A percentile compares a stretch with the other conserved stretches of the same genome.
Conservation (phyloP, 2,329 filamentous ascomycete species). For the Botrytis fabae region DNA sequence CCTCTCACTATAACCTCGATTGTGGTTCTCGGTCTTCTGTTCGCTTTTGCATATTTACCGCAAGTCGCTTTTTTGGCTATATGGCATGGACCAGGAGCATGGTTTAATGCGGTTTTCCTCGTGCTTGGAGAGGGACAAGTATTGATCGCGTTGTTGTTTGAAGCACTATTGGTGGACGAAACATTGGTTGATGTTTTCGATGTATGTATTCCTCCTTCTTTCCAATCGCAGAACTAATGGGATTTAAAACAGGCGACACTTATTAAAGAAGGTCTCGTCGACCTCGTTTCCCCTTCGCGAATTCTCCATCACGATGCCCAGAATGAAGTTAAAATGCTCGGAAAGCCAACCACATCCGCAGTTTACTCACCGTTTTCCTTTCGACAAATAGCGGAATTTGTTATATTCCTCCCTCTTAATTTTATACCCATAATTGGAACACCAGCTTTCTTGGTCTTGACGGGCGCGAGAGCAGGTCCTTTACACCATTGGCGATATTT, state of each 20-base stretch:
- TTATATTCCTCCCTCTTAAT: conserved; percentile 78
- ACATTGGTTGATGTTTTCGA: conserved; percentile 81
- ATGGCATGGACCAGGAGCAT: conserved; percentile 86
- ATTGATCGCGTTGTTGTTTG: conserved; percentile 56
- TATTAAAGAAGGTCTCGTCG: conserved; percentile 69
- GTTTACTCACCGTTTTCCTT: conserved; percentile 87
- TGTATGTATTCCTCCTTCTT: conserved; percentile 44
- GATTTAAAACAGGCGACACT: conserved; percentile 55
- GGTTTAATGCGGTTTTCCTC: conserved; percentile 83
- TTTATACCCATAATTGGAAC: conserved; percentile 82
- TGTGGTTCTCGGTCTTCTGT: conserved; percentile 81
- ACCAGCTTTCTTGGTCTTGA: conserved; percentile 83
- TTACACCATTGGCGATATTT: conserved; percentile 92
- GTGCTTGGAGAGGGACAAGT: conserved; percentile 71
- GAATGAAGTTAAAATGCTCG: conserved; percentile 75
- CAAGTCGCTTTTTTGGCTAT: conserved; percentile 86
- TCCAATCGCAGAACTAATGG: neutral
- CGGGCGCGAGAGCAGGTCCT: conserved; percentile 82
- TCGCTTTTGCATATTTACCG: conserved; percentile 83
- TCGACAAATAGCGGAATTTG: conserved; percentile 84
- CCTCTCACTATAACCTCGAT: conserved; percentile 80
- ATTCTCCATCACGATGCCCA: conserved; percentile 66
- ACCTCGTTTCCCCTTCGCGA: conserved; percentile 67
- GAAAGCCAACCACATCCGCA: conserved; percentile 74
- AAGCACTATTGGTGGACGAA: conserved; percentile 80